Percentiles rank a stretch among this genome's conserved stretches.
Conservation (phyloP, 148 eudicot genomes). For the Vaccinium macrocarpon region DNA sequence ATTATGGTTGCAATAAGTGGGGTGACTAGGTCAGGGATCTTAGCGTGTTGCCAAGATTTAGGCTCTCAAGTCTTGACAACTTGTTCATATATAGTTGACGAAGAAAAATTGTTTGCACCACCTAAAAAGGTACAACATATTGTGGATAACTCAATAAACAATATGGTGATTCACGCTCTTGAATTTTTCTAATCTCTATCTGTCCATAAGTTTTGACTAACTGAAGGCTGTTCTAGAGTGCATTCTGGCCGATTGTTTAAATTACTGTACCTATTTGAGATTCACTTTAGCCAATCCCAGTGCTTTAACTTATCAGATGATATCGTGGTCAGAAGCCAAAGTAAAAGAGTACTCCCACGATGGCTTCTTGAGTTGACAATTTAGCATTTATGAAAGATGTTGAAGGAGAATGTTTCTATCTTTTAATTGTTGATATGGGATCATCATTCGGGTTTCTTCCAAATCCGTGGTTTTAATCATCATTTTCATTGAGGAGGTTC, state of each 20-base stretch:
- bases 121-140: not conserved
- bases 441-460: not conserved
- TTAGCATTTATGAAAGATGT: not conserved
- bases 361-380: not conserved
- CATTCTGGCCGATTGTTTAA: not conserved
- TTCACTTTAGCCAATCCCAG: not conserved
- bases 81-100: not conserved
- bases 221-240: not conserved
- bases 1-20: not conserved
- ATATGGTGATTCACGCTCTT: not conserved
- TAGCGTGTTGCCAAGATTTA: not conserved
- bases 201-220: not conserved
- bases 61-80: not conserved
- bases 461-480: not conserved
- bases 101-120: slow-evolving; percentile 4
- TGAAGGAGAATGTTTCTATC: slow-evolving; percentile 1
- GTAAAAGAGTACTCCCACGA: not conserved
- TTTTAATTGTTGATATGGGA: not conserved
- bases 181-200: not conserved
- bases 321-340: not conserved
- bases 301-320: not conserved
- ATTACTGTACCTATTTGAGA: not conserved
- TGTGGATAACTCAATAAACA: not conserved
- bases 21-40: not conserved
- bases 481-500: not conserved